phyloP scores from a whole-genome alignment of 768 basidiomycete genomes.

The Serendipita sp. region DNA sequence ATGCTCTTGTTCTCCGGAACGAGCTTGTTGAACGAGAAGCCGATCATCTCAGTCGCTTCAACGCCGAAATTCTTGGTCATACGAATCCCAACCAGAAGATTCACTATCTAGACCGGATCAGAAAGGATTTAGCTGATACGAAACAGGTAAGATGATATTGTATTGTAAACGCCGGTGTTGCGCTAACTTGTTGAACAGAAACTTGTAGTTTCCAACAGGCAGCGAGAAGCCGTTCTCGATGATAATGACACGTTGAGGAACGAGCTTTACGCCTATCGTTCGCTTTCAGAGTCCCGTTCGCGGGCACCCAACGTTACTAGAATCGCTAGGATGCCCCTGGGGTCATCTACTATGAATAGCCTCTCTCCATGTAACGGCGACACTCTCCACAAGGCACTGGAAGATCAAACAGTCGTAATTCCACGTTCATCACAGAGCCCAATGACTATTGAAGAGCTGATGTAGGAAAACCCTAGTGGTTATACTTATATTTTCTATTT shows the following conservation, averaged over 20 bases:
- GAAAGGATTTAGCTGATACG: conserved; percentile 60
- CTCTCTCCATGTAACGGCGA: neutral
- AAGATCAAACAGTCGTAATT: neutral
- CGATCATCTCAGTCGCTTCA: conserved; percentile 56
- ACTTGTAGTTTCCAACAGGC: conserved; percentile 31
- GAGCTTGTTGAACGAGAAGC: conserved; percentile 71
- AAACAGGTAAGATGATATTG: conserved; percentile 48
- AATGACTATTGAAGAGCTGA: conserved; percentile 3
- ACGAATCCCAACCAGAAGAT: conserved; percentile 75
- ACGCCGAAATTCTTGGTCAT: conserved; percentile 75
- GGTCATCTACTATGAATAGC: neutral
- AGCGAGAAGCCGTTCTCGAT: conserved; percentile 31
- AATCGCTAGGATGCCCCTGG: conserved; percentile 19
- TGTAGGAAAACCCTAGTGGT: neutral
- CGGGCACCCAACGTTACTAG: conserved; percentile 28
- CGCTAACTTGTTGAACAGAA: conserved; percentile 23
- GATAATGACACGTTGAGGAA: conserved; percentile 33
- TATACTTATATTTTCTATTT: neutral
- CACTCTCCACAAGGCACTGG: neutral
- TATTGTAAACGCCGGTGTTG: neutral
- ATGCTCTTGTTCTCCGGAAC: conserved; percentile 49
- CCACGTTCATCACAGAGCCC: neutral
- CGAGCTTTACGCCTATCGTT: conserved; percentile 48
- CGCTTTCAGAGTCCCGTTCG: conserved; percentile 37
- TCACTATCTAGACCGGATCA: conserved; percentile 70